These are phyloP conservation scores for Clonostachys rosea DNA, from an alignment of 2,329 filamentous ascomycete species.

Conservation along the genomic window DNA sequence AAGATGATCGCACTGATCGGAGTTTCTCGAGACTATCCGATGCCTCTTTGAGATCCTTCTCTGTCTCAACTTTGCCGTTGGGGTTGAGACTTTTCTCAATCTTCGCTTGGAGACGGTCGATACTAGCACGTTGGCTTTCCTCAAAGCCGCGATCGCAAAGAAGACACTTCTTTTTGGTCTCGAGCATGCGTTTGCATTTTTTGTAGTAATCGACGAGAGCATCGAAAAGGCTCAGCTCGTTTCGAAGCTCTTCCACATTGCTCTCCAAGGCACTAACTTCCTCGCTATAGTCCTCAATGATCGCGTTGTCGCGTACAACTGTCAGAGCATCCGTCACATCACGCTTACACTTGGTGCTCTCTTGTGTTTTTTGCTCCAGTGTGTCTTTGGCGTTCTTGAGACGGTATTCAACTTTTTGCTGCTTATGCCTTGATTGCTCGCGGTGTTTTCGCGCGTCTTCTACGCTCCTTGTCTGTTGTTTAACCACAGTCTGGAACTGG, in stretches of 20 bases:
- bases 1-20: conserved; percentile 59
- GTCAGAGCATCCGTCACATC: conserved; percentile 46
- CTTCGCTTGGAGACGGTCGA: conserved; percentile 60
- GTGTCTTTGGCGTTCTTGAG: conserved; percentile 62
- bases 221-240: conserved; percentile 65
- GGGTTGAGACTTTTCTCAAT: conserved; percentile 61
- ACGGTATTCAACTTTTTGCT: conserved; percentile 72
- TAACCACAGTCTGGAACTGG: conserved; percentile 61
- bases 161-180: conserved; percentile 67
- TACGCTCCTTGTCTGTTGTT: conserved; percentile 51
- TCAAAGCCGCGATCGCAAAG: conserved; percentile 71
- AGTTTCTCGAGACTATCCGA: conserved; percentile 51
- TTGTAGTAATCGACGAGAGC: conserved; percentile 68
- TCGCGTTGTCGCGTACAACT: conserved; percentile 32
- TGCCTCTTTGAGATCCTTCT: conserved; percentile 52
- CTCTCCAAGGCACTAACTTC: conserved; percentile 46
- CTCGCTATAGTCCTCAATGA: conserved; percentile 48
- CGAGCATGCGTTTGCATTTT: conserved; percentile 60
- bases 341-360: conserved; percentile 56
- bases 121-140: conserved; percentile 49
- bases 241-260: conserved; percentile 56
- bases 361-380: conserved; percentile 57
- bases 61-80: conserved; percentile 55
- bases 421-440: conserved; percentile 65
- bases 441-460: conserved; percentile 64